phyloP scores from a whole-genome alignment of 2,329 filamentous ascomycete genomes.

The Zelopaecilomyces penicillatus region DNA sequence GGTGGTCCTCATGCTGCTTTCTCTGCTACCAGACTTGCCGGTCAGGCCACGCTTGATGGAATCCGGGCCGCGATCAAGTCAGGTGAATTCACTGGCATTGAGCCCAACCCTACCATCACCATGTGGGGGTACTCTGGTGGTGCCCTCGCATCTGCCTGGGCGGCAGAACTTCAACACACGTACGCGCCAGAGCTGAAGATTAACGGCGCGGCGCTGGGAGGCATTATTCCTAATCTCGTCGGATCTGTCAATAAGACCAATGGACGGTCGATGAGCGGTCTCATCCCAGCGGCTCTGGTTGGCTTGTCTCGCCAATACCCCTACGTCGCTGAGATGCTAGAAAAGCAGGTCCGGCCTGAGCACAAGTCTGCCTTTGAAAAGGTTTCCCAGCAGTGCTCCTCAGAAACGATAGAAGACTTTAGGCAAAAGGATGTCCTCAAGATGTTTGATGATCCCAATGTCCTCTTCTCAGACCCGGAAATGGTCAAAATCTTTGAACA shows the following conservation, averaged over 20 bases:
- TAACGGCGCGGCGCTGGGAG: constrained; percentile 18
- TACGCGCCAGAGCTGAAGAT: constrained; percentile 19
- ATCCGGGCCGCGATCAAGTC: constrained; percentile 31
- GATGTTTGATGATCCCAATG: constrained; percentile 32
- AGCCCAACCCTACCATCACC: constrained; percentile 24
- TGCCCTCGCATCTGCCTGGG: constrained; percentile 14
- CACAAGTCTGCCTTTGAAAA: constrained; percentile 20
- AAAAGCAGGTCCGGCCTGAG: constrained; percentile 13
- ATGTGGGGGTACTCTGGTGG: constrained; percentile 34
- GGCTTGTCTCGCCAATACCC: constrained; percentile 17
- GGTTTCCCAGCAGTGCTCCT: constrained; percentile 17
- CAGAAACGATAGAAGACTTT: constrained; percentile 19
- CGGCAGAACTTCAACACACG: constrained; percentile 16
- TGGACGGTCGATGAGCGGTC: constrained; percentile 9
- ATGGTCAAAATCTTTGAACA: constrained; percentile 19
- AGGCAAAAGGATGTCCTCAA: constrained; percentile 25
- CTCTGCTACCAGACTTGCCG: constrained; percentile 30
- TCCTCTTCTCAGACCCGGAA: constrained; percentile 15
- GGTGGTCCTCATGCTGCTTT: constrained; percentile 36
- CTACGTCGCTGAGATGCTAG: constrained; percentile 8
- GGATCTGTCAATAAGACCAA: constrained; percentile 12
- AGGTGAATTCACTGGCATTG: constrained; percentile 20
- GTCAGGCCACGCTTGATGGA: constrained; percentile 34
- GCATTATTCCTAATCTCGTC: constrained; percentile 14
- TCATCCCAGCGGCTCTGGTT: constrained; percentile 14